Evolutionary conservation across 441 rosid genomes (phyloP).

Genomic region (Gossypium schwendimanii): DNA sequence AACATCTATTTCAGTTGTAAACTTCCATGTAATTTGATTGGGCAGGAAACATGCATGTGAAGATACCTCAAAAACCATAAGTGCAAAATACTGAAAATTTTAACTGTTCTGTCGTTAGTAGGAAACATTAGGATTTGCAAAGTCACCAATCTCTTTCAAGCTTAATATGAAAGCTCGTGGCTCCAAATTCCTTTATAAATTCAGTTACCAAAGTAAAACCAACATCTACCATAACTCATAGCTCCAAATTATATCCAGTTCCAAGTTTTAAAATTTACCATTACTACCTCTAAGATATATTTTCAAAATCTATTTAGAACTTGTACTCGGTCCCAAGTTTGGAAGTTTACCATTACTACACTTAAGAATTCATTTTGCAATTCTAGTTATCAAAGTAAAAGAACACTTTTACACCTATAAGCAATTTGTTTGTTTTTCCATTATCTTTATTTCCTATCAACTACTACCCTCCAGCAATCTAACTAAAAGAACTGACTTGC

Average conservation of each 20-base stretch:
- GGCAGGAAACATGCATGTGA: neutral
- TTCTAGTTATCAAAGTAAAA: neutral
- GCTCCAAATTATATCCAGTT: neutral
- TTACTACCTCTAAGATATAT: neutral
- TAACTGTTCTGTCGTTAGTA: neutral
- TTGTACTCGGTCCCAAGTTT: neutral
- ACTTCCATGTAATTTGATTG: neutral
- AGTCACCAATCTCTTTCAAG: neutral
- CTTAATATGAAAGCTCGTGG: neutral
- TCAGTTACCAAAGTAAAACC: neutral
- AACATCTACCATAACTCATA: neutral
- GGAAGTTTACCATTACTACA: neutral
- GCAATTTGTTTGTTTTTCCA: neutral
- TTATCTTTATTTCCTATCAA: neutral
- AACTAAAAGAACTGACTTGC: neutral
- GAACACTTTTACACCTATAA: neutral
- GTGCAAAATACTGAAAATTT: neutral
- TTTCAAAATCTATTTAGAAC: neutral
- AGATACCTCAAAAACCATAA: neutral
- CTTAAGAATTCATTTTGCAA: neutral
- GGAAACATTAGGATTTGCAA: neutral
- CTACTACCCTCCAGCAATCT: neutral
- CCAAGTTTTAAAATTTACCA: conserved; percentile 1
- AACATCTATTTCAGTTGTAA: neutral
- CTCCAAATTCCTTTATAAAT: neutral